A percentile compares a stretch with the other conserved stretches of the same genome.
phyloP scores from a whole-genome alignment of 177 flowering plant genomes.

The Vitis hybrid region DNA sequence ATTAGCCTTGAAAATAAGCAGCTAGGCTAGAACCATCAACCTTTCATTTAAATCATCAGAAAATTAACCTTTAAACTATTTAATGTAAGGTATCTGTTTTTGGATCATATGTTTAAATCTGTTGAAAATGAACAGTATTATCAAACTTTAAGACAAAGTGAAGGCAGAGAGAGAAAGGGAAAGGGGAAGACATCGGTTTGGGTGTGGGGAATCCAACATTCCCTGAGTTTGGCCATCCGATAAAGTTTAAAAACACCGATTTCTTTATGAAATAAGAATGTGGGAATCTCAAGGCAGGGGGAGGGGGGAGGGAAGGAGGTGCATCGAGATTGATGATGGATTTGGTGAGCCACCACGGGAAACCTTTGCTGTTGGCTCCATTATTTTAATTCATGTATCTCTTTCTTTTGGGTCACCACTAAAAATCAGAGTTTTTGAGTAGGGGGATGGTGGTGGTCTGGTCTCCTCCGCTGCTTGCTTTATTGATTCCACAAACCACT shows the following conservation, averaged over 20 bases:
- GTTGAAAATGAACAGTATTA: neutral
- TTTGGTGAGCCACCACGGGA: slow-evolving; percentile 26
- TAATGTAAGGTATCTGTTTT: neutral
- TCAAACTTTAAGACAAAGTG: neutral
- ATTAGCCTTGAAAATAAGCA: neutral
- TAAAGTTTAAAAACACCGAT: slow-evolving; percentile 42
- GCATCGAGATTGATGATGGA: slow-evolving; percentile 39
- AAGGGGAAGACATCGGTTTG: slow-evolving; percentile 11
- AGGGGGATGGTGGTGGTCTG: neutral
- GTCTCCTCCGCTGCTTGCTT: slow-evolving; percentile 17
- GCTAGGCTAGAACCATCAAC: too few species aligned
- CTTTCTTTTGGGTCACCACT: too few species aligned
- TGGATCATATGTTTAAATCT: neutral
- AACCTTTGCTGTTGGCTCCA: neutral
- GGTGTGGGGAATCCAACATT: slow-evolving; percentile 68
- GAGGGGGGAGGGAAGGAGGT: slow-evolving; percentile 41
- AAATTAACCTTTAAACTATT: too few species aligned
- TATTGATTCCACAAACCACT: slow-evolving; percentile 47
- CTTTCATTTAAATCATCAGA: too few species aligned
- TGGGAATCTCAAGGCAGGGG: slow-evolving; percentile 11
- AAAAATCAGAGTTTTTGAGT: too few species aligned
- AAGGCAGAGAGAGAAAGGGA: neutral
- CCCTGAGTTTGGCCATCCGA: slow-evolving; percentile 68
- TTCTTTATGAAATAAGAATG: slow-evolving; percentile 21
- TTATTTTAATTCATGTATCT: too few species aligned